These are phyloP conservation scores for Apiospora marii DNA, from an alignment of 2,329 filamentous ascomycete species.

Conservation along the genomic window DNA sequence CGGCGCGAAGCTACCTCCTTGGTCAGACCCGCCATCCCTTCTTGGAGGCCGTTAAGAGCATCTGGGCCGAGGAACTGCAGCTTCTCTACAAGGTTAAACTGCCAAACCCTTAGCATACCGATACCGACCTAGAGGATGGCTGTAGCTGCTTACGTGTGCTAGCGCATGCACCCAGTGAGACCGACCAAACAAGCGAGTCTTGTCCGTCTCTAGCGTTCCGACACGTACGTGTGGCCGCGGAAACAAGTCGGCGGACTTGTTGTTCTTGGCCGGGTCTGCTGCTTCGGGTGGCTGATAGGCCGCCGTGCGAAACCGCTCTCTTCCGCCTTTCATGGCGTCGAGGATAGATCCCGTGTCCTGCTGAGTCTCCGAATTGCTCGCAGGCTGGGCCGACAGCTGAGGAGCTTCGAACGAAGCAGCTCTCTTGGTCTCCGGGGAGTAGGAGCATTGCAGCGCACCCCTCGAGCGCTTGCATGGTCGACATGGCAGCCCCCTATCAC, in stretches of 20 bases:
- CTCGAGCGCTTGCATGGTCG: conserved; percentile 24
- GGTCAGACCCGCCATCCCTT: not conserved
- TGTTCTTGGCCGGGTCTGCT: not conserved
- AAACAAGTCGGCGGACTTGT: not conserved
- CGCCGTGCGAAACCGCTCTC: not conserved
- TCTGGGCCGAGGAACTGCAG: not conserved
- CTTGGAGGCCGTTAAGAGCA: not conserved
- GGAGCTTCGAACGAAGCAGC: not conserved
- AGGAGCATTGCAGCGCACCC: conserved; percentile 15
- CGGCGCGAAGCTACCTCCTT: conserved; percentile 13
- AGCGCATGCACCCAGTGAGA: conserved; percentile 7
- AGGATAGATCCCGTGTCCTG: not conserved
- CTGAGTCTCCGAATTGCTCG: not conserved
- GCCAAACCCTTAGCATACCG: not conserved
- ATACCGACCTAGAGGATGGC: not conserved
- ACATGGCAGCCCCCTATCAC: conserved; percentile 23
- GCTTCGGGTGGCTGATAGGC: not conserved
- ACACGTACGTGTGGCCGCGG: not conserved
- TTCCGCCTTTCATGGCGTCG: not conserved
- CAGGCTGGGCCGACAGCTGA: not conserved
- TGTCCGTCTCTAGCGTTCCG: not conserved
- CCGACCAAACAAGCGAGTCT: conserved; percentile 2
- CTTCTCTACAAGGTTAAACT: conserved; percentile 20
- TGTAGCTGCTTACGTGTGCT: not conserved
- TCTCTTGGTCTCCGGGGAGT: not conserved